A percentile compares a stretch with the other conserved stretches of the same genome.
These are phyloP conservation scores for Neurospora sp. DNA, from an alignment of 495 filamentous ascomycete genomes.

Conservation along the genomic window DNA sequence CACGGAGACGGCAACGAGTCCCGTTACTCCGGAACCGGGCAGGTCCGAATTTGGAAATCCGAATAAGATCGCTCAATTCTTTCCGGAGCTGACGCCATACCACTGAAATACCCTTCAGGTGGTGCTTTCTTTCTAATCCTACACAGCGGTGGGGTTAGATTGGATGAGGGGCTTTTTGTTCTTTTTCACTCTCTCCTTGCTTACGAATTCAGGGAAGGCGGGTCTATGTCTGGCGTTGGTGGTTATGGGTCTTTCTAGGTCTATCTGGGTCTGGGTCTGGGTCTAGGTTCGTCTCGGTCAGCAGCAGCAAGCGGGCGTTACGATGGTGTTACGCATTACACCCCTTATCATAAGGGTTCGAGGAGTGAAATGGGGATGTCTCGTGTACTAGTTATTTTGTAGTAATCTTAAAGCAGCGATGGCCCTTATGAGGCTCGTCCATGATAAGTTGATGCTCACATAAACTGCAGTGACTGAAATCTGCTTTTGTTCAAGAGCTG, in stretches of 20 bases:
- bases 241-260: background rate
- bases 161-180: background rate
- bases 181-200: background rate
- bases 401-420: background rate
- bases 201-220: background rate
- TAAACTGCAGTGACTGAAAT: background rate
- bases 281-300: background rate
- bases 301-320: background rate
- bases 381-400: background rate
- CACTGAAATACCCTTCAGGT: background rate
- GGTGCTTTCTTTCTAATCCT: background rate
- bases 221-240: background rate
- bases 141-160: background rate
- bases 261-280: background rate
- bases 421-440: background rate
- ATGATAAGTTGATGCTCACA: background rate
- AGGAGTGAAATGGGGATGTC: background rate
- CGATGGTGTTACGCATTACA: background rate
- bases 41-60: constrained; percentile 25
- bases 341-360: background rate
- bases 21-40: constrained; percentile 17
- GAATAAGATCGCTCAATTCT: constrained; percentile 28
- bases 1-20: constrained; percentile 7
- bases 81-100: constrained; percentile 21
- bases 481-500: background rate